Evolutionary conservation across 148 eudicot species (phyloP), one percentile per base, ranked within the genome.

Genomic region (Silene latifolia): DNA sequence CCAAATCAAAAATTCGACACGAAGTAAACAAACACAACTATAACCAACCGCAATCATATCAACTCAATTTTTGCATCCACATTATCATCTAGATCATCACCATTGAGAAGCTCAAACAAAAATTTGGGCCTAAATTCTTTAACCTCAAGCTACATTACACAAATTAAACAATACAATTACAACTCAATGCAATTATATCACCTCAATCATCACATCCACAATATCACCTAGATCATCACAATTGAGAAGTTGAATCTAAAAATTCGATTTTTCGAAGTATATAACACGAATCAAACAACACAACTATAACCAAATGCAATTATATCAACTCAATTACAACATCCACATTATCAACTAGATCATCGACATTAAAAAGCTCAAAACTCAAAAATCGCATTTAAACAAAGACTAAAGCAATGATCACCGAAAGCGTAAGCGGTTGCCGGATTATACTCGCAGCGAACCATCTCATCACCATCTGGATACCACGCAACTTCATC

Each of bases 401-500:
- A 24, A 53, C 39, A 19, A 54, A 68, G 19, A 27, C 51, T 44
- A 59, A 39, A 8, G 32, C 20, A n/a, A 47, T 29, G 17, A 76
- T 72, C 72, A 92, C 99, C 97, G 72, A 90, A 95, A 47, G 90
- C 99, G 81, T 95, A 95, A 68, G 93, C 88, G 17, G 92, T 88
- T 17, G 88, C 89, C 0, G 86, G 91, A 89, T 88, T 95, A 67
- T 84, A 90, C 87, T 95, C 97, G 82, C 89, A 86, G 2, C 98
- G 90, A 69, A 92, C 97, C 58, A 81, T 76, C 78, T 86, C 92
- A 80, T 92, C 97, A 0, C 96, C 98, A 73, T 95, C 98, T 0
- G 98, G 85, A 77, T 90, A 90, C 98, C 98, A 95, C 19, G 98
- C 86, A 69, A 83, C 78, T 84, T 92, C 98, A 58, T 95, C 98